Base-by-base conservation (phyloP, 768 basidiomycete species). In the Clitopilus passeckerianus region DNA sequence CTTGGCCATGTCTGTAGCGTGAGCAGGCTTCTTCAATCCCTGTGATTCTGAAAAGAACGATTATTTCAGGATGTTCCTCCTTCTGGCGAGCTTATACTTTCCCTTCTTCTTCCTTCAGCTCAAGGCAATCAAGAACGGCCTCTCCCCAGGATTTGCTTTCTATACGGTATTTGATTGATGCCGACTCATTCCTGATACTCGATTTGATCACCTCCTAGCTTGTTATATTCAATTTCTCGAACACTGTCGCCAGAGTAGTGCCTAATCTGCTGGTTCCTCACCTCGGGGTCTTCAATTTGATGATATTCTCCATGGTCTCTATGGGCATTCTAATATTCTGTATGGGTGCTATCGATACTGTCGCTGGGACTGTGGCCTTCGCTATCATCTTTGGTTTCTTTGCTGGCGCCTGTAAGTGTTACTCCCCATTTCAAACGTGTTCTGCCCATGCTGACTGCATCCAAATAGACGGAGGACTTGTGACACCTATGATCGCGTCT, bases 81-180 rank as follows among this genome's bases (percentile, higher is more conserved):
- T 71, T 27, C 59, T 63, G 5, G 58, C 59, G 2, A 72, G 69
- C 9, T 63, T 72, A 54, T 76, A 66, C 55, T 74, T 64, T 34
- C 75, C 76, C 0, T 55, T 75, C 12, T 79, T 79, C 65, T 80
- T 74, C 59, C 58, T 79, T 7, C 79, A 80, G 56, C 62, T 78
- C 9, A 71, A 74, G 58, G 66, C 77, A 1, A 57, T 70, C 41
- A 53, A 65, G 33, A 76, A 75, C 53, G 69, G 72, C 0, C 61
- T 74, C 27, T 60, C 66, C 27, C 54, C 64, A 10, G 69, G 64
- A 6, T 72, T 80, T 30, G 70, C 77, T 1, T 78, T 80, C 57
- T 79, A 80, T 55, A 68, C 75, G 22, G 79, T 78, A 53, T 16
- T 61, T 61, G 23, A 9, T n/a, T 34, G 4, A 18, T n/a, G 18